These are phyloP conservation scores for Musa acuminata DNA, from an alignment of 176 grass and related monocot genomes.

Conservation along the genomic window DNA sequence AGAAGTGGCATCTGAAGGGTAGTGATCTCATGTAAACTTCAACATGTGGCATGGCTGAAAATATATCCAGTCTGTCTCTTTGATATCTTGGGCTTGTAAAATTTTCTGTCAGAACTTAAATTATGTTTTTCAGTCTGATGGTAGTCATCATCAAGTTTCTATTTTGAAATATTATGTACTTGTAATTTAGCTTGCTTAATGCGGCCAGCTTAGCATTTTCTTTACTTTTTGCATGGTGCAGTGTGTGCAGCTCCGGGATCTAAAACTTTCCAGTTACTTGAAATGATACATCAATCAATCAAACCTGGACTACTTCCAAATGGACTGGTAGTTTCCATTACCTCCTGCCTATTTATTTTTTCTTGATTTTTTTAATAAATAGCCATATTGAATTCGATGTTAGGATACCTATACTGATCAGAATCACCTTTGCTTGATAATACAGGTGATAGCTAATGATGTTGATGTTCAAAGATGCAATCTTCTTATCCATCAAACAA, in stretches of 20 bases:
- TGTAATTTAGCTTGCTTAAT: constrained; percentile 20
- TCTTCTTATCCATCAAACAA: constrained; percentile 96
- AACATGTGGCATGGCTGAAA: no score
- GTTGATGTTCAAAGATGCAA: constrained; percentile 99
- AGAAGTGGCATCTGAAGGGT: not conserved
- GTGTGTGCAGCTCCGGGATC: constrained; percentile 99
- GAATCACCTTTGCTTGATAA: constrained; percentile 1
- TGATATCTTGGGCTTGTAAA: not conserved
- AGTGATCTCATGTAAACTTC: no score
- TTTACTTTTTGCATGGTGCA: constrained; percentile 27
- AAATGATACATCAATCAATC: constrained; percentile 82
- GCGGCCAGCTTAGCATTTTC: not conserved
- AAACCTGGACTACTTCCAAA: constrained; percentile 70
- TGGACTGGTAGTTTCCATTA: constrained; percentile 46
- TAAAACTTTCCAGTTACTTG: constrained; percentile 98
- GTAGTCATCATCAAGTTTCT: not conserved
- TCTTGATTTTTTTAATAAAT: not conserved
- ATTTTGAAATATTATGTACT: constrained; percentile 1
- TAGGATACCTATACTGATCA: not conserved
- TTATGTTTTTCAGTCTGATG: not conserved
- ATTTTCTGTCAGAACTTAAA: not conserved
- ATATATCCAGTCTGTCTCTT: no score
- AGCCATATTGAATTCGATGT: not conserved
- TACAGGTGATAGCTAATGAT: constrained; percentile 89
- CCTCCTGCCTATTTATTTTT: constrained; percentile 2